A percentile compares a stretch with the other conserved stretches of the same genome.
phyloP scores from a whole-genome alignment of 495 filamentous ascomycete genomes.

The Pseudomonodictys pantanalensis region DNA sequence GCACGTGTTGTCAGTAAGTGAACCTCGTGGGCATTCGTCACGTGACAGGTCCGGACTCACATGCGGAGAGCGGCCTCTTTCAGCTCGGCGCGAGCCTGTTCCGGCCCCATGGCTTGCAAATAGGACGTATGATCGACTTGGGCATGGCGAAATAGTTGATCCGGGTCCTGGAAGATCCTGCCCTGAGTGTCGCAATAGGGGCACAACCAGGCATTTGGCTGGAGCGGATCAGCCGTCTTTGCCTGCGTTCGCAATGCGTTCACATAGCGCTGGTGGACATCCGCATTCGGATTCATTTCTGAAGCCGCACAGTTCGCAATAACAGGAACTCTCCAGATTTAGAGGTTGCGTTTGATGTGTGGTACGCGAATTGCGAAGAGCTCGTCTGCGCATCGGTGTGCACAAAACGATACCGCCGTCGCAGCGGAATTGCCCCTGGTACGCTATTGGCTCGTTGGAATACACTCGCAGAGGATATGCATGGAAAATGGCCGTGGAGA shows the following conservation, averaged over 20 bases:
- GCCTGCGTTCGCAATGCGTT: conserved; percentile 21
- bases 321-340: neutral
- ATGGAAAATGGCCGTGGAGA: neutral
- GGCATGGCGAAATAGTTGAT: conserved; percentile 27
- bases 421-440: neutral
- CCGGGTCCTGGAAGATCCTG: conserved; percentile 24
- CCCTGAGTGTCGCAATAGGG: conserved; percentile 22
- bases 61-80: conserved; percentile 8
- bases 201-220: conserved; percentile 4
- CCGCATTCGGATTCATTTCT: conserved; percentile 12
- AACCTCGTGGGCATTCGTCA: neutral
- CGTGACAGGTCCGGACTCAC: conserved; percentile 4
- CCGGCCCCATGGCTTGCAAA: neutral
- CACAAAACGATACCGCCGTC: neutral
- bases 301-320: neutral
- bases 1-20: conserved; percentile 5
- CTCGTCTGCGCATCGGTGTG: neutral
- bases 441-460: neutral
- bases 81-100: conserved; percentile 8
- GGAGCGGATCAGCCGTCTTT: conserved; percentile 22
- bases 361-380: neutral
- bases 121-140: conserved; percentile 17
- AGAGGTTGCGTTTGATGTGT: conserved; percentile 7
- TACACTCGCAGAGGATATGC: neutral
- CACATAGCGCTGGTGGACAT: conserved; percentile 11